Evolutionary conservation across 495 filamentous ascomycete genomes (phyloP), one percentile per base, ranked within the genome.

Genomic region (Penicillium steckii): DNA sequence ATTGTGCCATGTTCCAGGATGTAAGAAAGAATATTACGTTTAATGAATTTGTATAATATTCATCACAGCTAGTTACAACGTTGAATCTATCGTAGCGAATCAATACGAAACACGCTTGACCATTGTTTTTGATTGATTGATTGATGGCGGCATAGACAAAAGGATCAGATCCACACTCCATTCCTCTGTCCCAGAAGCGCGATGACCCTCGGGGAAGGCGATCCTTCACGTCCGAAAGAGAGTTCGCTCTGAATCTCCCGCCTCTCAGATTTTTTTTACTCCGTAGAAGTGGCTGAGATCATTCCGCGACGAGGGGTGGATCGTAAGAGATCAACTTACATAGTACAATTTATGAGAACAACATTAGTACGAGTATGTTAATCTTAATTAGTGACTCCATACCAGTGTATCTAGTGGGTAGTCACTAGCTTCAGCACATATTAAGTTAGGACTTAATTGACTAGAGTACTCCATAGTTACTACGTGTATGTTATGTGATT

Each of bases 61-160:
- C 5, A 26, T 27, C 3, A 17, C 15, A 37, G 33, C 33, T 6
- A 37, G 33, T 17, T 15, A 37, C 10, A n/a, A 37, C n/a, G 29
- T 32, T 13, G 29, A 37, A 12, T 37, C 33, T 37, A 37, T 37
- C 33, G 15, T 37, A 18, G 48, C 45, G 51, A 56, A 56, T 57
- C 50, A 57, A 61, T 55, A 47, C 54, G 50, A 61, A 57, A 61
- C 58, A 53, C 42, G 50, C 33, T 18, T 15, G 32, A 27, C 53
- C 50, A 48, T 61, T 55, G 54, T 55, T 52, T 53, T 27, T 48
- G 24, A 44, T 57, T 61, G 30, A 44, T 57, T 61, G 30, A 53
- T 58, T 58, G 33, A 53, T 44, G 19, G 22, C 24, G 44, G 44
- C 29, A 29, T 37, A 53, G 29, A 27, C 23, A 35, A 42, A 53